Evolutionary conservation across 305 asterid species (phyloP).

Genomic region (Nicotiana rustica): DNA sequence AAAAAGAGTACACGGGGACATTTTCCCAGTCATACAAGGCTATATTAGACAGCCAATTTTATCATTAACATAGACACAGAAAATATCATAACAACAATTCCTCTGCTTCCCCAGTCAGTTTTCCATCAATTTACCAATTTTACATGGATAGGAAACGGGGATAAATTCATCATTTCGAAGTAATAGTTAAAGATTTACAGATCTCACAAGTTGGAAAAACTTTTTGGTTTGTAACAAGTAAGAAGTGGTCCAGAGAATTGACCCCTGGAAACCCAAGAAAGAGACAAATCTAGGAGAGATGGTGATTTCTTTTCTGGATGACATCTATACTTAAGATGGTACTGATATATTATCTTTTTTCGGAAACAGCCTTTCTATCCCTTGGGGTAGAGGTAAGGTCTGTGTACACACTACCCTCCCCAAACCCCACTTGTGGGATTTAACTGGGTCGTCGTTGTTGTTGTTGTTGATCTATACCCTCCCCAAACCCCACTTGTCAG

Average conservation of each 20-base stretch:
- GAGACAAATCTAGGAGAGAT: neutral
- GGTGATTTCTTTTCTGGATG: neutral
- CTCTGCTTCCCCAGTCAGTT: neutral
- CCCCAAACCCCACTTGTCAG: neutral
- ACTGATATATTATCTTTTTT: too few relatives aligned
- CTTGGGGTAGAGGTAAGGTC: too few relatives aligned
- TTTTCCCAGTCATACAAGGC: slow-evolving; percentile 16
- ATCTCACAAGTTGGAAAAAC: slow-evolving; percentile 18
- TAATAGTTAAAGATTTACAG: neutral
- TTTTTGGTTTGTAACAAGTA: neutral
- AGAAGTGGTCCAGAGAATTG: neutral
- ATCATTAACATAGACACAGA: neutral
- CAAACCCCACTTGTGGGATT: too few relatives aligned
- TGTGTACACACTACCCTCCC: too few relatives aligned
- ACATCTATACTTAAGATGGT: neutral
- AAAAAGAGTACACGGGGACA: neutral
- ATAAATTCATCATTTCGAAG: slow-evolving; percentile 2
- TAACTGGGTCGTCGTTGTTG: too few relatives aligned
- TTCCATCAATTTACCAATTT: slow-evolving; percentile 18
- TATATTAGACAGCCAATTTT: slow-evolving; percentile 10
- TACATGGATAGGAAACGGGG: slow-evolving; percentile 9
- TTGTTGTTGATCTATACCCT: too few relatives aligned
- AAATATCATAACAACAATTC: too few relatives aligned
- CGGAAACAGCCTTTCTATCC: too few relatives aligned
- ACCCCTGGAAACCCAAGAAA: neutral